Base-by-base conservation (phyloP, 768 basidiomycete genomes). In the Pisolithus tinctorius region DNA sequence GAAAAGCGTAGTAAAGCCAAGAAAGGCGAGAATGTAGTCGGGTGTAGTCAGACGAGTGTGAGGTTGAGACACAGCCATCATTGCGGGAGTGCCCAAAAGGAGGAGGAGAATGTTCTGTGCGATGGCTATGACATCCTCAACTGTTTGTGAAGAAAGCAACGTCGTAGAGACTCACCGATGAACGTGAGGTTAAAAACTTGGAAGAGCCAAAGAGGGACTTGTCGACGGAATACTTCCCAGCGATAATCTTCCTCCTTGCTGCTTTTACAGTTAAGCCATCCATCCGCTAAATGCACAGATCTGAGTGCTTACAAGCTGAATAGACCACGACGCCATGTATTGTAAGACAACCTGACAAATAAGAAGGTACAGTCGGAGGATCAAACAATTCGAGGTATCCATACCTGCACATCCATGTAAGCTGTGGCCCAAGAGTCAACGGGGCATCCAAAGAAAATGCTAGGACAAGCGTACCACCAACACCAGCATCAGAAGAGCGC, bases 211-310 rank as follows among this genome's bases (percentile, higher is more conserved):
- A 63, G 47, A 13, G 82, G 78, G 4, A 86, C 61, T 45, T 82
- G 74, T 38, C 70, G 64, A 39, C 93, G 81, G 13, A 96, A 74
- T 36, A 92, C 71, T 2, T 73, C 80, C 90, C 94, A 97, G 26
- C 95, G 86, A 61, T 97, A 97, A 66, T 96, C 93, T 66, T 95
- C 93, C 25, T 88, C 89, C 26, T 78, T 75, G 6, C 87, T 90
- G 52, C 26, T 36, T 36, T 17, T 2, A 52, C 4, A 50, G 7
- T 40, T 10, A 25, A 10, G 20, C 6, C 27, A 27, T 34, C 14
- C 13, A 49, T 10, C 27, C 14, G 4, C 13, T 13, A 16, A 38
- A 34, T 4, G 34, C 34, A 34, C 13, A 29, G 39, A 25, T 6
- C 43, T 4, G 5, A 14, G 17, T 31, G 67, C 83, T 51, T 58